phyloP scores from a whole-genome alignment of 495 filamentous ascomycete species.

The Hyaloscypha bicolor region DNA sequence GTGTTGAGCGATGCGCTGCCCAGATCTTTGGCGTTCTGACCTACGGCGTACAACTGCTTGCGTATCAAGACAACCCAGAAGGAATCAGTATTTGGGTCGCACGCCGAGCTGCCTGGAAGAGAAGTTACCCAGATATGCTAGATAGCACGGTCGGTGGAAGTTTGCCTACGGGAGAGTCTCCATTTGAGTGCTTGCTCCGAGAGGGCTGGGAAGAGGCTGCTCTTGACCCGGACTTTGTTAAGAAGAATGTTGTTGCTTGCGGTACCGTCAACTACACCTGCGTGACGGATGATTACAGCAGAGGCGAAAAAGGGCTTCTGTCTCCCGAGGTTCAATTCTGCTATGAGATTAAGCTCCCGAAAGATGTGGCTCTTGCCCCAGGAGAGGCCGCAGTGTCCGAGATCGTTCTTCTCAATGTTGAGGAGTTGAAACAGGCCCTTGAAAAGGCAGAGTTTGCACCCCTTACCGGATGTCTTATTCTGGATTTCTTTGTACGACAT shows the following conservation, averaged over 20 bases:
- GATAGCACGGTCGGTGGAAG: constrained; percentile 58
- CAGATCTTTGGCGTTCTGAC: constrained; percentile 53
- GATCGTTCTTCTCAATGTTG: constrained; percentile 48
- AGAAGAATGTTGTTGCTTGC: constrained; percentile 35
- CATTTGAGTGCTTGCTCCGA: constrained; percentile 48
- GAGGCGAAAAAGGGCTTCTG: constrained; percentile 56
- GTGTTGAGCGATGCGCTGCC: constrained; percentile 51
- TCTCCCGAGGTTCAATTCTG: constrained; percentile 47
- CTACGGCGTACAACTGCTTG: constrained; percentile 49
- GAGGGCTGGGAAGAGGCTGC: constrained; percentile 56
- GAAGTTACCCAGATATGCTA: constrained; percentile 52
- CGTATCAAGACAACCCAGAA: constrained; percentile 42
- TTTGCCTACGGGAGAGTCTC: constrained; percentile 41
- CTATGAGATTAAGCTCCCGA: constrained; percentile 49
- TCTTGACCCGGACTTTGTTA: constrained; percentile 34
- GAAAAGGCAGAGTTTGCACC: constrained; percentile 51
- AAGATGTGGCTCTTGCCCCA: constrained; percentile 41
- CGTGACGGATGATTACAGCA: constrained; percentile 48
- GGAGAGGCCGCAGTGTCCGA: constrained; percentile 52
- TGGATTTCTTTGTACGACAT: constrained; percentile 58
- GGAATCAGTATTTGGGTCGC: constrained; percentile 51
- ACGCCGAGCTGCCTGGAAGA: constrained; percentile 43
- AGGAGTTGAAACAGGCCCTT: constrained; percentile 46
- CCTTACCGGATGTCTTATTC: constrained; percentile 45
- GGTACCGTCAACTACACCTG: constrained; percentile 41